Conservation (phyloP, 768 basidiomycete species). For the Mrakia hoshinonis region DNA sequence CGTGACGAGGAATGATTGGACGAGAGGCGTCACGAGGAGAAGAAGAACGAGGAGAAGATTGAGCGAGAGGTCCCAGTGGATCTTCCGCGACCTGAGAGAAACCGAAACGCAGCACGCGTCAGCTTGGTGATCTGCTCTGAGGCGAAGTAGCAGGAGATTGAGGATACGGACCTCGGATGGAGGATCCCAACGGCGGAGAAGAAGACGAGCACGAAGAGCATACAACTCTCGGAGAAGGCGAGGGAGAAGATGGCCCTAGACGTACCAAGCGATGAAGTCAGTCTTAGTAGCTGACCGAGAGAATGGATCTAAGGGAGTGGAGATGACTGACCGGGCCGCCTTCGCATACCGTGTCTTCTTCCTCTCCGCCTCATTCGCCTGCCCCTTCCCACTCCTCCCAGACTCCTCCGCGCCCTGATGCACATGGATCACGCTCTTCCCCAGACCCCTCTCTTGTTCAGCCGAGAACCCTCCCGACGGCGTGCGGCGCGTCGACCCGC, state of each 20-base stretch:
- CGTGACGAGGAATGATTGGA: constrained; percentile 35
- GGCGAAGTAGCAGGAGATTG: neutral
- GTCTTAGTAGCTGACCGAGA: neutral
- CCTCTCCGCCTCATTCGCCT: neutral
- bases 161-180: constrained; percentile 45
- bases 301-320: neutral
- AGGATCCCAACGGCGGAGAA: constrained; percentile 58
- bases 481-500: neutral
- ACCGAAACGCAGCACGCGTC: neutral
- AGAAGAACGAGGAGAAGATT: constrained; percentile 54
- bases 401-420: neutral
- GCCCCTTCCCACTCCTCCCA: neutral
- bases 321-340: constrained; percentile 2
- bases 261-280: no score
- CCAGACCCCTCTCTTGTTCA: neutral
- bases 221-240: constrained; percentile 66
- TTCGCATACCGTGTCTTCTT: neutral
- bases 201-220: constrained; percentile 62
- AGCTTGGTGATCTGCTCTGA: no score
- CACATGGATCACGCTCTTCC: neutral
- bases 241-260: constrained; percentile 52
- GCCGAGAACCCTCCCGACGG: neutral
- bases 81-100: constrained; percentile 50
- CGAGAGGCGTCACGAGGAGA: constrained; percentile 60
- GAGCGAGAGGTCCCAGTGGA: constrained; percentile 64